Conservation (phyloP, 108 stramenopile genomes). For the Chaetoceros muelleri region DNA sequence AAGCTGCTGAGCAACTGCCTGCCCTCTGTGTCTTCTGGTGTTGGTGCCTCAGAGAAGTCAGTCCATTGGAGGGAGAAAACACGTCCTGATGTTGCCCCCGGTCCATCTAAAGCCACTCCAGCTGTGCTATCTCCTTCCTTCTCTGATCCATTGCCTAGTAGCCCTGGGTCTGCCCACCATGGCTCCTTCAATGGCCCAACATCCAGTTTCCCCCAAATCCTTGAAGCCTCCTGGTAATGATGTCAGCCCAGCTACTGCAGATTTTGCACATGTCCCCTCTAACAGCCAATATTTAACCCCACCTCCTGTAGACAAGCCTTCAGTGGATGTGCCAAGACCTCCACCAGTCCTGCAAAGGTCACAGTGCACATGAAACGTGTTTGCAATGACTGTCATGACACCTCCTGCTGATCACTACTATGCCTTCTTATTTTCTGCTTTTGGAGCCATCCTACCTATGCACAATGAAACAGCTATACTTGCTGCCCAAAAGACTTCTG, state of each 20-base stretch:
- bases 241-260: neutral
- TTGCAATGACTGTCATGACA: no score
- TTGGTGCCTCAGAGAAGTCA: no score
- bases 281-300: neutral
- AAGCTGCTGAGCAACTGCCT: neutral
- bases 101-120: no score
- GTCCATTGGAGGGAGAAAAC: no score
- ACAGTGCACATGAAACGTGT: neutral
- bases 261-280: neutral
- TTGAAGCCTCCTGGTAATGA: neutral
- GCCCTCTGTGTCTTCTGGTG: neutral
- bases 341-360: neutral
- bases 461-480: no score
- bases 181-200: no score
- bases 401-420: slow-evolving; percentile 5
- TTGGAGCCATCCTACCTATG: neutral
- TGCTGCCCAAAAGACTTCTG: slow-evolving; percentile 2
- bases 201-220: no score
- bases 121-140: no score
- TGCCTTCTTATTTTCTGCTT: slow-evolving; percentile 1
- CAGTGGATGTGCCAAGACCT: neutral
- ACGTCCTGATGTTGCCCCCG: no score
- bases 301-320: neutral
- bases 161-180: no score
- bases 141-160: no score